Base-by-base conservation (phyloP, 805 yeast genomes). In the Alloascoidea africana region DNA sequence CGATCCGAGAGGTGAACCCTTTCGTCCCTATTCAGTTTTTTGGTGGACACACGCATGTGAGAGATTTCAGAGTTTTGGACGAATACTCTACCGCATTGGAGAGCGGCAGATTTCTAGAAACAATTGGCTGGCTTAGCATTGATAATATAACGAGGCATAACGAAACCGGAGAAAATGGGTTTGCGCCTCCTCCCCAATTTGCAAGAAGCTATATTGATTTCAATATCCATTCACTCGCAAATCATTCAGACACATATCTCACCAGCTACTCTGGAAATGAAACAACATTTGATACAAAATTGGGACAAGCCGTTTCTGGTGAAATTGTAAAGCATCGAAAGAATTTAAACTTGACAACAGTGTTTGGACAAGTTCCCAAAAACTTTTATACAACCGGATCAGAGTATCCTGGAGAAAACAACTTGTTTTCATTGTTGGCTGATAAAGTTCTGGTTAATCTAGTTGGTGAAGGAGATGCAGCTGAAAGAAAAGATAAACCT, bases 41-140 rank as follows among this genome's bases (percentile, higher is more conserved):
- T 56, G 97, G 96, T 1, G 97, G 96, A 1, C 97, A 89, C 56
- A 76, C 93, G 18, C 97, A 89, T 52, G 74, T 89, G 13, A 64
- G 97, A 43, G 97, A 89, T 55, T 89, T 79, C 54, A 67, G 72
- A 4, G 60, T 71, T 3, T 62, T 76, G 37, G 97, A 89, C 50
- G 58, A 62, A 2, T 60, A 58, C 36, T 68, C 87, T 16, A 73
- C 82, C 0, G 96, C 78, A 0, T 56, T 89, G n/a, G 94, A 89
- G 58, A 82, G 94, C 52, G 97, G 97, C 0, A 63, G 96, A 36
- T 89, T 82, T 52, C 73, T 94, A 50, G 97, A 89, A 53, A 89
- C 97, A 0, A 69, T 82, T n/a, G 97, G 97, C 0, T 89, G 86
- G 68, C 55, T 80, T 8, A 73, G 93, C 17, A 58, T 85, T 16